Percentiles rank a stretch among this genome's conserved stretches.
Conservation (phyloP, 495 filamentous ascomycete genomes). For the Diplogelasinospora grovesii region DNA sequence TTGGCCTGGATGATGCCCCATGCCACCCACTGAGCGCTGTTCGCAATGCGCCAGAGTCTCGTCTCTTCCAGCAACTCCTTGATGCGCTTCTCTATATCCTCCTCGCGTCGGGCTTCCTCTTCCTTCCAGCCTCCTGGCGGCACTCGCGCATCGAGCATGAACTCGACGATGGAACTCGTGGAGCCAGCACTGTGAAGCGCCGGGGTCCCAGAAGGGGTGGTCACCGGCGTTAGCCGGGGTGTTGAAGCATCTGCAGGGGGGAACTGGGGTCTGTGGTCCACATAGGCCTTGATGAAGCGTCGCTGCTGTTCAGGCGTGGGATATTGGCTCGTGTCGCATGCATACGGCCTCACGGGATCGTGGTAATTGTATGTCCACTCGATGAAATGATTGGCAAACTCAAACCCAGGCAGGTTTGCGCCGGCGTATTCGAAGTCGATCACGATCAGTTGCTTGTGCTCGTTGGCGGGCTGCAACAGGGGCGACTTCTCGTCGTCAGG, state of each 20-base stretch:
- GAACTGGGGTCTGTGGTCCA: constrained; percentile 65
- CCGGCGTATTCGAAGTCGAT: constrained; percentile 99
- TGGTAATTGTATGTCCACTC: constrained; percentile 99
- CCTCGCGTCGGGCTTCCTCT: constrained; percentile 54
- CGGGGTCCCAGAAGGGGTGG: constrained; percentile 19
- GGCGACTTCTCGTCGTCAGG: constrained; percentile 77
- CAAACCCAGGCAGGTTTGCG: constrained; percentile 77
- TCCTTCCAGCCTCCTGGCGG: constrained; percentile 52
- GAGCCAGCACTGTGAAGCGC: constrained; percentile 22
- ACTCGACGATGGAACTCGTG: constrained; percentile 47
- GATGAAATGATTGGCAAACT: constrained; percentile 97
- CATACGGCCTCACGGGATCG: constrained; percentile 54
- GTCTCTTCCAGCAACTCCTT: constrained; percentile 67
- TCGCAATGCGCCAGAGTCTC: constrained; percentile 76
- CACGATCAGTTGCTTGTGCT: constrained; percentile 90
- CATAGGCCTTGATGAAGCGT: constrained; percentile 79
- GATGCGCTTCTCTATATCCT: constrained; percentile 55
- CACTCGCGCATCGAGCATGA: constrained; percentile 63
- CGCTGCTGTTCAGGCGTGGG: constrained; percentile 75
- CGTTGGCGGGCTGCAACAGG: constrained; percentile 77
- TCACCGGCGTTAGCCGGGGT: constrained; percentile 41
- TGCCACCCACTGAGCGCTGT: constrained; percentile 84
- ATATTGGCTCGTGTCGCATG: constrained; percentile 60
- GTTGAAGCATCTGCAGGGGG: constrained; percentile 37
- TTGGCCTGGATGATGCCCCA: constrained; percentile 98